Conservation (phyloP, 495 filamentous ascomycete genomes). For the Lentithecium fluviatile region DNA sequence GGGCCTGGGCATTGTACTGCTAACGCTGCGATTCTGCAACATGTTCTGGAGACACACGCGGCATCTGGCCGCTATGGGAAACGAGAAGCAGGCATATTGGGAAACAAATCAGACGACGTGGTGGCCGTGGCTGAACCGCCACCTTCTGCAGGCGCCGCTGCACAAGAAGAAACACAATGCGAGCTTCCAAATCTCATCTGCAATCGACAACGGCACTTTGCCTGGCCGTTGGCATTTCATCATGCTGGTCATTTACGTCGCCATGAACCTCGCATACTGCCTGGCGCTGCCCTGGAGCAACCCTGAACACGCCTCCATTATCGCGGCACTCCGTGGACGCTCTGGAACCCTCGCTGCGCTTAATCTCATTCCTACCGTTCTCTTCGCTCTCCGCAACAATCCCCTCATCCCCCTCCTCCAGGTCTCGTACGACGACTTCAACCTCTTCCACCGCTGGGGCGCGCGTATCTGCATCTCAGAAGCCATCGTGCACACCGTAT, state of each 20-base stretch:
- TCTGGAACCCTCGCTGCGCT: constrained; percentile 77
- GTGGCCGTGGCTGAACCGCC: constrained; percentile 73
- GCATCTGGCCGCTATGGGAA: constrained; percentile 64
- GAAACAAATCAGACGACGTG: constrained; percentile 60
- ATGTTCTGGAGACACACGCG: constrained; percentile 68
- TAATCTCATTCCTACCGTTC: constrained; percentile 88
- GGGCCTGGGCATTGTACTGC: constrained; percentile 51
- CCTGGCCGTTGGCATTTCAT: constrained; percentile 82
- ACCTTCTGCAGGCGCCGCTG: constrained; percentile 79
- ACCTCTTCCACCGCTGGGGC: constrained; percentile 91
- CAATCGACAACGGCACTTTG: constrained; percentile 85
- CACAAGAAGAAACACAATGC: constrained; percentile 82
- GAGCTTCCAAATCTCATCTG: constrained; percentile 79
- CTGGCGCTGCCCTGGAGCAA: constrained; percentile 64
- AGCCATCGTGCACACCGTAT: constrained; percentile 68
- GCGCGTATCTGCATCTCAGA: constrained; percentile 84
- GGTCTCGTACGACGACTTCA: constrained; percentile 96
- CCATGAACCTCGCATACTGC: constrained; percentile 77
- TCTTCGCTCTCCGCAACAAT: constrained; percentile 90
- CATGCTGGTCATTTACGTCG: constrained; percentile 68
- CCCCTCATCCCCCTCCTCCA: constrained; percentile 78
- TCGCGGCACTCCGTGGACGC: constrained; percentile 75
- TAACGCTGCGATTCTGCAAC: constrained; percentile 58
- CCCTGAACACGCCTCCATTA: constrained; percentile 45
- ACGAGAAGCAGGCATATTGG: constrained; percentile 56